phyloP scores from a whole-genome alignment of 345 rosid genomes.

The Dipteronia dyeriana region DNA sequence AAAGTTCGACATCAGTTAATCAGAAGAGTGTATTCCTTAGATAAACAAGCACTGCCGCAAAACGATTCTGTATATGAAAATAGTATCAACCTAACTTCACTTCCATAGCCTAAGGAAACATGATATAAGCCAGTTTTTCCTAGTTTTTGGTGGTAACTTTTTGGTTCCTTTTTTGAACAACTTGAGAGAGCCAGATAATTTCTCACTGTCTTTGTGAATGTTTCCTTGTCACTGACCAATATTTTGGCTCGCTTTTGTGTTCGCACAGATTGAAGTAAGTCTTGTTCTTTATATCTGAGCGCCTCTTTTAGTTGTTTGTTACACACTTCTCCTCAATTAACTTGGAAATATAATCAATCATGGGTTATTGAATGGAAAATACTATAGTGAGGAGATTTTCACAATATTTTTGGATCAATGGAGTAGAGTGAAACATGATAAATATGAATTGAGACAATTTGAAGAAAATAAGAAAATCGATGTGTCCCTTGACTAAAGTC shows the following conservation, averaged over 20 bases:
- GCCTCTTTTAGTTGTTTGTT: neutral
- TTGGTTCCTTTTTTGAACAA: neutral
- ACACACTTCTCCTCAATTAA: neutral
- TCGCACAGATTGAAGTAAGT: neutral
- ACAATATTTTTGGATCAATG: neutral
- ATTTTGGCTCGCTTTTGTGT: neutral
- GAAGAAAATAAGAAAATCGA: no score
- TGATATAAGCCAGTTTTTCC: neutral
- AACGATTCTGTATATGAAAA: neutral
- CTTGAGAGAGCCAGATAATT: neutral
- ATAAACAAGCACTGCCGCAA: neutral
- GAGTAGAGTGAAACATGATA: neutral
- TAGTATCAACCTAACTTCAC: neutral
- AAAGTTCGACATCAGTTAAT: neutral
- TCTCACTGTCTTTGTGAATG: neutral
- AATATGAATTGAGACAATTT: no score
- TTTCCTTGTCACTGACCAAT: neutral
- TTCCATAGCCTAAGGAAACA: neutral
- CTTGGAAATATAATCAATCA: neutral
- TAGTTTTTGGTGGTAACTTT: conserved; percentile 11
- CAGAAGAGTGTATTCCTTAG: conserved; percentile 10
- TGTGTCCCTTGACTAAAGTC: no score
- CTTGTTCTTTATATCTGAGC: neutral
- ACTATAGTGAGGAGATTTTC: neutral
- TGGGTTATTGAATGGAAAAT: neutral